phyloP scores from a whole-genome alignment of 371 early-diverging fungal species.

The Rhizopus delemar region DNA sequence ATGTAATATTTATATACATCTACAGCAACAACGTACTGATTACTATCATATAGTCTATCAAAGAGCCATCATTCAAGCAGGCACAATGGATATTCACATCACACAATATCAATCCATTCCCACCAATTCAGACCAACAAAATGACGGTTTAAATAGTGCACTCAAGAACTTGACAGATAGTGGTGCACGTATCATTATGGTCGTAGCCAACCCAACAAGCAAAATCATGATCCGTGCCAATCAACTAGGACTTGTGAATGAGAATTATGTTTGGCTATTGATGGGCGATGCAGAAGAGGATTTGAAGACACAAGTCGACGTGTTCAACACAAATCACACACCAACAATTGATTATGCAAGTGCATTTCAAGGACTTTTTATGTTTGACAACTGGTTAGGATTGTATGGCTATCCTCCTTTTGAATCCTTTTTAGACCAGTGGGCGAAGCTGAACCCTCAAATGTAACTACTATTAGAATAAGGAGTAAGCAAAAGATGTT shows the following conservation, averaged over 20 bases:
- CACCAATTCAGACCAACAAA: conserved; percentile 6
- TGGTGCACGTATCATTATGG: conserved; percentile 49
- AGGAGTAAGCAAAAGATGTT: no score
- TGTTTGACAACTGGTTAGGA: conserved; percentile 59
- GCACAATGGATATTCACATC: conserved; percentile 35
- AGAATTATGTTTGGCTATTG: conserved; percentile 58
- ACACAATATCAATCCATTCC: conserved; percentile 39
- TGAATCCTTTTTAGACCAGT: conserved; percentile 54
- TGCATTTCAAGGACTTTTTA: conserved; percentile 52
- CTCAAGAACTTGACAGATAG: conserved; percentile 33
- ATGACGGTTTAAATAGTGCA: conserved; percentile 21
- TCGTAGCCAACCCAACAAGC: conserved; percentile 38
- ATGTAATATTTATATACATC: conserved; percentile 27
- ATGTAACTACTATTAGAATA: conserved; percentile 31
- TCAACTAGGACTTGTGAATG: conserved; percentile 30
- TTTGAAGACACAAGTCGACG: conserved; percentile 24
- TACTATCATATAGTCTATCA: conserved; percentile 33
- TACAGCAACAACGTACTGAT: neutral
- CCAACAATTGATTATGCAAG: conserved; percentile 29
- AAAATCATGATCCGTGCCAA: conserved; percentile 41
- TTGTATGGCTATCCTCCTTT: conserved; percentile 56
- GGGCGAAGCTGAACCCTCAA: conserved; percentile 47
- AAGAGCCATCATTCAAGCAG: conserved; percentile 40
- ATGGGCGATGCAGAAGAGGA: conserved; percentile 45
- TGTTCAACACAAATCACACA: conserved; percentile 28